Conservation (phyloP, 176 grass and related monocot genomes). For the Aegilops bicornis region DNA sequence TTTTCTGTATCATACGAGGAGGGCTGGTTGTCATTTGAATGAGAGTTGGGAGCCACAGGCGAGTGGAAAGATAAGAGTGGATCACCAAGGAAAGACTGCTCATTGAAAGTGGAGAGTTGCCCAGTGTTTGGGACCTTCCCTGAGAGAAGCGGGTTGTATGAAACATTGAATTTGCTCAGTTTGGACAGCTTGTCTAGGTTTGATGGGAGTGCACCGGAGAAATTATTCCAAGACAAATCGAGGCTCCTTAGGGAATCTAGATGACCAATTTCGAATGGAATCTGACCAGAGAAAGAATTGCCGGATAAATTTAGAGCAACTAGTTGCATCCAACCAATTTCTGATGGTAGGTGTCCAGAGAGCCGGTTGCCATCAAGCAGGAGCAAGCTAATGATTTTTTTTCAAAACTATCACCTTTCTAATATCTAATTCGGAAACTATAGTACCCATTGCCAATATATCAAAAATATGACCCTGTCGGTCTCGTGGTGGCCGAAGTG, state of each 20-base stretch:
- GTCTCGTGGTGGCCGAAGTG: too few species aligned
- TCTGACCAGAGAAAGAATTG: constrained; percentile 47
- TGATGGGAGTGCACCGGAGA: constrained; percentile 43
- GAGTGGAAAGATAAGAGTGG: constrained; percentile 13
- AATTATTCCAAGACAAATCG: constrained; percentile 58
- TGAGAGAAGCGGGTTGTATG: constrained; percentile 48
- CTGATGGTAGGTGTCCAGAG: constrained; percentile 33
- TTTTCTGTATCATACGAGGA: not conserved
- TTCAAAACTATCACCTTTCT: too few species aligned
- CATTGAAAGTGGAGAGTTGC: constrained; percentile 42
- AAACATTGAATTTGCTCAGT: constrained; percentile 57
- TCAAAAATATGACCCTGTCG: too few species aligned
- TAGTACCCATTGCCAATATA: too few species aligned
- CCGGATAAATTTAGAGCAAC: constrained; percentile 42
- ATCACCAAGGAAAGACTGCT: constrained; percentile 46
- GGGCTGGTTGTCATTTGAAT: not conserved
- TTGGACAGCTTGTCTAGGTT: constrained; percentile 36
- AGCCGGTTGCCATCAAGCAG: constrained; percentile 41
- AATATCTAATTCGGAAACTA: too few species aligned
- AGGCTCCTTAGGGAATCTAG: constrained; percentile 41
- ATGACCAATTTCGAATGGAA: constrained; percentile 39
- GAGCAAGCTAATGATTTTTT: constrained; percentile 46
- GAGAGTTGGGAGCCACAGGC: not conserved
- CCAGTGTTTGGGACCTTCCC: constrained; percentile 34
- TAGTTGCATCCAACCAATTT: constrained; percentile 29